These are phyloP conservation scores for Botrytis deweyae DNA, from an alignment of 2,329 filamentous ascomycete genomes.

Conservation along the genomic window DNA sequence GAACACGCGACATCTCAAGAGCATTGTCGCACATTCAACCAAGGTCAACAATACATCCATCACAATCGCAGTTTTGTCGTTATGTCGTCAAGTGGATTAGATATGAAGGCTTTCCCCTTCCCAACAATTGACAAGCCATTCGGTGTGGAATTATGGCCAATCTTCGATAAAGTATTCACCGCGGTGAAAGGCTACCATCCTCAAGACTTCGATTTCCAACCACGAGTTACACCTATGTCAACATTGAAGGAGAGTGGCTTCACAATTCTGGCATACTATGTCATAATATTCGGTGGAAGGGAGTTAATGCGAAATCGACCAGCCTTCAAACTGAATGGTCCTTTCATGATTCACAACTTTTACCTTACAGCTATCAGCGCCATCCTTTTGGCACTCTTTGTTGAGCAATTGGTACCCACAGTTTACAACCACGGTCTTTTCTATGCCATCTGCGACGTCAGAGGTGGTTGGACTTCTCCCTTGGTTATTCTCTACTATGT, in stretches of 20 bases:
- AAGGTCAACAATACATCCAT: not conserved
- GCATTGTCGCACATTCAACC: slow-evolving; percentile 2
- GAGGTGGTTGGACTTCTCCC: slow-evolving; percentile 91
- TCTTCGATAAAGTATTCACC: slow-evolving; percentile 87
- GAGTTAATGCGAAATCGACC: slow-evolving; percentile 87
- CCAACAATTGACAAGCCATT: slow-evolving; percentile 91
- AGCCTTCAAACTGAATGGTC: slow-evolving; percentile 79
- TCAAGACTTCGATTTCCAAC: slow-evolving; percentile 80
- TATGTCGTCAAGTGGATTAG: slow-evolving; percentile 22
- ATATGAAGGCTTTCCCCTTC: slow-evolving; percentile 48
- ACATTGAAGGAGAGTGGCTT: slow-evolving; percentile 80
- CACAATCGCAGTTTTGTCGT: slow-evolving; percentile 10
- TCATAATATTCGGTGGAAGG: slow-evolving; percentile 88
- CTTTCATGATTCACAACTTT: slow-evolving; percentile 97
- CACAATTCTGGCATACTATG: slow-evolving; percentile 85
- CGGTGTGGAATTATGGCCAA: slow-evolving; percentile 86
- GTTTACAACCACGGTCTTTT: slow-evolving; percentile 80
- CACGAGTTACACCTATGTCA: slow-evolving; percentile 83
- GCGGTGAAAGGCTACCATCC: slow-evolving; percentile 75
- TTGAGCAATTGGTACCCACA: slow-evolving; percentile 87
- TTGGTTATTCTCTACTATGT: slow-evolving; percentile 97
- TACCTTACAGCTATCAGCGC: slow-evolving; percentile 84
- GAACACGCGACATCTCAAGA: slow-evolving; percentile 11
- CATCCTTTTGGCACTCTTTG: slow-evolving; percentile 76
- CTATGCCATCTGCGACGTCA: slow-evolving; percentile 76